Conservation (phyloP, 345 rosid species). For the Camelina hispida region DNA sequence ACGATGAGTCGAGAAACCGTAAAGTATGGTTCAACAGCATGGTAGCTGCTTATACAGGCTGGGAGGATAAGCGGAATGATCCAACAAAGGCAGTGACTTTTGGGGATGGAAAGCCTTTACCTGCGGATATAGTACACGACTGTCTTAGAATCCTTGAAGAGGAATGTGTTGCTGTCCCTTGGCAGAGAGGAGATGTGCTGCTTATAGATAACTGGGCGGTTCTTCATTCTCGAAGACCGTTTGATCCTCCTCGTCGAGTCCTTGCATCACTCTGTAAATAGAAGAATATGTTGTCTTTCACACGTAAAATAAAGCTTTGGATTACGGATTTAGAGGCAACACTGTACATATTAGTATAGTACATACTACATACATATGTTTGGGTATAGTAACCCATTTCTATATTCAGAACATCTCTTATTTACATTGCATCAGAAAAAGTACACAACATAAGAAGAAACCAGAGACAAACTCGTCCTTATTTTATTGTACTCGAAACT, state of each 20-base stretch:
- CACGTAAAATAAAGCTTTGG: background rate
- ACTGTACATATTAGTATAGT: constrained; percentile 7
- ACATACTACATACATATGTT: background rate
- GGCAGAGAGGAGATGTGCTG: constrained; percentile 86
- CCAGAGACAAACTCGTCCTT: background rate
- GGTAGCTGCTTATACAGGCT: constrained; percentile 89
- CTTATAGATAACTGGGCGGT: constrained; percentile 86
- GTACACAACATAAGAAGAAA: constrained; percentile 32
- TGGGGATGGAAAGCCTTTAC: constrained; percentile 75
- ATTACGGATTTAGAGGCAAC: background rate
- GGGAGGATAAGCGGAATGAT: constrained; percentile 81
- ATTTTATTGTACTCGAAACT: background rate
- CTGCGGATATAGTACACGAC: constrained; percentile 59
- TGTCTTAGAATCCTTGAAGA: constrained; percentile 76
- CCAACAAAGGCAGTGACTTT: constrained; percentile 74
- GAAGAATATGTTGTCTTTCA: constrained; percentile 26
- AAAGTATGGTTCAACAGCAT: constrained; percentile 93
- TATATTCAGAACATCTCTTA: constrained; percentile 16
- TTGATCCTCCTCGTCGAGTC: constrained; percentile 74
- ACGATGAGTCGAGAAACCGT: constrained; percentile 63
- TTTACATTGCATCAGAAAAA: constrained; percentile 1
- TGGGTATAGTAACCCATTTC: constrained; percentile 32
- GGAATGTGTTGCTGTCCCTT: constrained; percentile 77
- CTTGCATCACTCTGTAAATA: constrained; percentile 89
- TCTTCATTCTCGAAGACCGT: constrained; percentile 79